These are phyloP conservation scores for Kodamaea hsintzibuensis DNA, from an alignment of 805 yeast species.

Conservation along the genomic window DNA sequence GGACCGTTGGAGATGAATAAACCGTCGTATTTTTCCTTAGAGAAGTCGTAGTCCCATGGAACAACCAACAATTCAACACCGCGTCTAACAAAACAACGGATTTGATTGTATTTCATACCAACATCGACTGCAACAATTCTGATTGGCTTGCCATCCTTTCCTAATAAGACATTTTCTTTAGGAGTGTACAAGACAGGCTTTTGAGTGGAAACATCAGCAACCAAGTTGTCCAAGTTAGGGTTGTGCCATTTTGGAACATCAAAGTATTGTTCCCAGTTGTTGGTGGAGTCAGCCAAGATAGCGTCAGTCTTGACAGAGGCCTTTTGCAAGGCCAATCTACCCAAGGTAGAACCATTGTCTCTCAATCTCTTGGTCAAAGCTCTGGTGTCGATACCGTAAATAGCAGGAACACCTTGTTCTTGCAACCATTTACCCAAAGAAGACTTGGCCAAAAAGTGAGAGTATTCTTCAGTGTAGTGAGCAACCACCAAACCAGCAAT, in stretches of 20 bases:
- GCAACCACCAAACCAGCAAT: slow-evolving; percentile 97
- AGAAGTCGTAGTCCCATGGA: slow-evolving; percentile 91
- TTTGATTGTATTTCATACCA: slow-evolving; percentile 97
- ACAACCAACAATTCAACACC: slow-evolving; percentile 96
- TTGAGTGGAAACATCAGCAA: slow-evolving; percentile 82
- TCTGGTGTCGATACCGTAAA: slow-evolving; percentile 98
- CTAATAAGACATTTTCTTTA: slow-evolving; percentile 51
- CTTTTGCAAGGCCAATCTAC: slow-evolving; percentile 74
- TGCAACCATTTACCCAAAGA: slow-evolving; percentile 93
- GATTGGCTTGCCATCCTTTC: slow-evolving; percentile 70
- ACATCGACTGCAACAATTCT: slow-evolving; percentile 92
- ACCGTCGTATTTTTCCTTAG: slow-evolving; percentile 86
- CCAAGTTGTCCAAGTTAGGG: slow-evolving; percentile 90
- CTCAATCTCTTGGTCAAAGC: slow-evolving; percentile 90
- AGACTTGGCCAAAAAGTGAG: slow-evolving; percentile 90
- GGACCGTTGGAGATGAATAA: slow-evolving; percentile 97
- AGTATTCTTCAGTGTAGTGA: slow-evolving; percentile 93
- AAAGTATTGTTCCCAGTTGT: slow-evolving; percentile 61
- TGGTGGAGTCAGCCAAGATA: slow-evolving; percentile 30
- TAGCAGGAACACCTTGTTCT: slow-evolving; percentile 89
- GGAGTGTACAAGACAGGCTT: slow-evolving; percentile 80
- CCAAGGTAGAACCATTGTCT: slow-evolving; percentile 88
- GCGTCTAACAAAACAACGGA: slow-evolving; percentile 92
- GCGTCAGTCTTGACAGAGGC: slow-evolving; percentile 29
- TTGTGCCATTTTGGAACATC: slow-evolving; percentile 87